A percentile compares a stretch with the other conserved stretches of the same genome.
Evolutionary conservation across 2,329 filamentous ascomycete genomes (phyloP).

Genomic region (Beauveria brongniartii): DNA sequence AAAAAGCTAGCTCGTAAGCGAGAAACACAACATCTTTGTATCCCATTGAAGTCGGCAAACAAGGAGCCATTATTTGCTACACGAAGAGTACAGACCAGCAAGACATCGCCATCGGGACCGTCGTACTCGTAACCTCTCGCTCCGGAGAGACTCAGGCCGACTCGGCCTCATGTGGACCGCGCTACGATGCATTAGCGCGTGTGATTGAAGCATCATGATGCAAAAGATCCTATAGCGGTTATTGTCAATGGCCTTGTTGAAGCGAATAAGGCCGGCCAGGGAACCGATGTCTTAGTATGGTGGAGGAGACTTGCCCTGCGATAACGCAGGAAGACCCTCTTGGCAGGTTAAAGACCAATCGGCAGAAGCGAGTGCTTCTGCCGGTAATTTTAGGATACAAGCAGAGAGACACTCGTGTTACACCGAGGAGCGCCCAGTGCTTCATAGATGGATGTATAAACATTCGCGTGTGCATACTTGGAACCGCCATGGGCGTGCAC

Average conservation of each 20-base stretch:
- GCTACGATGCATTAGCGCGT: neutral
- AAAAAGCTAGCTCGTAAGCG: neutral
- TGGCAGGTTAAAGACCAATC: neutral
- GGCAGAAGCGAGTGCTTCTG: neutral
- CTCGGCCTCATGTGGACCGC: neutral
- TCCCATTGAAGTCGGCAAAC: neutral
- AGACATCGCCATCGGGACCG: neutral
- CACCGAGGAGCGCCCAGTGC: neutral
- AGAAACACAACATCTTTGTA: neutral
- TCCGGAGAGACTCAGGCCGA: neutral
- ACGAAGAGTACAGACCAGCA: neutral
- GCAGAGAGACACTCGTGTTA: neutral
- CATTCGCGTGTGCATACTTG: neutral
- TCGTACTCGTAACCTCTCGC: neutral
- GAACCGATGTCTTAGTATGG: neutral
- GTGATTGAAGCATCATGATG: neutral
- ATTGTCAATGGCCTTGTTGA: neutral
- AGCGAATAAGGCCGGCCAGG: neutral
- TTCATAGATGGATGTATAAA: neutral
- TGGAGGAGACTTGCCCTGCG: neutral
- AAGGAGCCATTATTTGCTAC: neutral
- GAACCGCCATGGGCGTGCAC: neutral
- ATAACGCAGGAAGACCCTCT: neutral
- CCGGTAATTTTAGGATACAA: neutral
- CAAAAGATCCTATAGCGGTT: neutral